Conservation (phyloP, 2,329 filamentous ascomycete genomes). For the Rutstroemia sp. region DNA sequence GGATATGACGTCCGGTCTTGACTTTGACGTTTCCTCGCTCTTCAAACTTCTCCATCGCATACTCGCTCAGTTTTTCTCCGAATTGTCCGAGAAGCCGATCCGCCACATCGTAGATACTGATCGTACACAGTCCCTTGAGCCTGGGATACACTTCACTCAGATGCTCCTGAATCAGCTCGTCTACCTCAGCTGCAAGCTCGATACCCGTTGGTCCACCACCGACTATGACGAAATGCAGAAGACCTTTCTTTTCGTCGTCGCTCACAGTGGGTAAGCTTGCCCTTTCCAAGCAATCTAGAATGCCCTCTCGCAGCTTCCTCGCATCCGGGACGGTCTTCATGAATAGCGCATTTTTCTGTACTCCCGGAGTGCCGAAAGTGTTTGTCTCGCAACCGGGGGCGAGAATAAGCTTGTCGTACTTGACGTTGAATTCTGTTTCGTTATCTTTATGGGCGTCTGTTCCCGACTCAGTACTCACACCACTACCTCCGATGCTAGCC, state of each 20-base stretch:
- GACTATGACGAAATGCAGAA: constrained; percentile 67
- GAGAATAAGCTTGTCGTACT: constrained; percentile 35
- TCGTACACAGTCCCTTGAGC: constrained; percentile 32
- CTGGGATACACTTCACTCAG: constrained; percentile 34
- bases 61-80: constrained; percentile 34
- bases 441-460: background rate
- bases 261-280: constrained; percentile 55
- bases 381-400: constrained; percentile 33
- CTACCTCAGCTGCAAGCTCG: constrained; percentile 35
- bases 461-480: background rate
- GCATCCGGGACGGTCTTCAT: constrained; percentile 26
- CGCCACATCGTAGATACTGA: constrained; percentile 39
- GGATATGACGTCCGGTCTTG: constrained; percentile 26
- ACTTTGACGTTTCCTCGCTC: constrained; percentile 32
- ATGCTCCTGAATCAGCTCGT: constrained; percentile 35
- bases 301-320: constrained; percentile 22
- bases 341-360: constrained; percentile 18
- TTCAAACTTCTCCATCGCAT: constrained; percentile 33
- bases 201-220: constrained; percentile 60
- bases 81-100: constrained; percentile 35
- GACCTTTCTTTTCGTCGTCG: constrained; percentile 44
- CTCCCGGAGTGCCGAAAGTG: constrained; percentile 20
- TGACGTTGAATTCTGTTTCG: constrained; percentile 28
- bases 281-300: constrained; percentile 46
- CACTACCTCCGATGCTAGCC: background rate